Conservation (phyloP, 768 basidiomycete species). For the Mycena epipterygia region DNA sequence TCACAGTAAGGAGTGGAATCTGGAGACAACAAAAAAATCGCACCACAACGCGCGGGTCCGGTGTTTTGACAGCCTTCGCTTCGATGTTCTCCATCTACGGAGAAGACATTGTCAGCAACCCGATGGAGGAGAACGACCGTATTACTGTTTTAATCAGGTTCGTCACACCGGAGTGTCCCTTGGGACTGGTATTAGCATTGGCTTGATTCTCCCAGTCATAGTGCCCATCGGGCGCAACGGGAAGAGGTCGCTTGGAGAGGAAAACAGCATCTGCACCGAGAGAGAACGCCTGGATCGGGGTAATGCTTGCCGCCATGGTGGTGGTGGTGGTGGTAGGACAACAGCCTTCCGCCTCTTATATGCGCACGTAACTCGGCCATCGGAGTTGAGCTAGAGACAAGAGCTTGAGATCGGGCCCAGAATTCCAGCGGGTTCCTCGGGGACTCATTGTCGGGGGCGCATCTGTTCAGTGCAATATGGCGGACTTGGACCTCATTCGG, state of each 20-base stretch:
- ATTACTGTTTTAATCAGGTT: background rate
- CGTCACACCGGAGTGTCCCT: background rate
- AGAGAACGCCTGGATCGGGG: background rate
- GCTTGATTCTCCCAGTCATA: background rate
- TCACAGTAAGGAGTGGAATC: too few species aligned
- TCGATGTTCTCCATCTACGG: too few species aligned
- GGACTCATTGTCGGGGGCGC: too few species aligned
- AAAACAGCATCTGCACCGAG: background rate
- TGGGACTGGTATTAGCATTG: background rate
- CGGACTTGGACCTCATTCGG: too few species aligned
- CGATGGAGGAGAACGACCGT: background rate
- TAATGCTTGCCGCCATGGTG: slow-evolving; percentile 3
- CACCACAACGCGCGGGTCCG: slow-evolving; percentile 42
- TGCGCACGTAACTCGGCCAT: too few species aligned
- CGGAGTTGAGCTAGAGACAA: too few species aligned
- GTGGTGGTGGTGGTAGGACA: background rate
- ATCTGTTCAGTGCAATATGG: too few species aligned
- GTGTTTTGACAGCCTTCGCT: slow-evolving; percentile 14
- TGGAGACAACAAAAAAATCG: background rate
- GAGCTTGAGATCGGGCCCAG: too few species aligned
- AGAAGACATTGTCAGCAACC: too few species aligned
- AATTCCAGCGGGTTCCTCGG: too few species aligned
- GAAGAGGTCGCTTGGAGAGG: background rate
- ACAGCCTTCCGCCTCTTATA: too few species aligned
- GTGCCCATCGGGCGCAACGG: background rate